Evolutionary conservation across 805 yeast genomes (phyloP).

Genomic region (Saccharomycopsis schoenii): DNA sequence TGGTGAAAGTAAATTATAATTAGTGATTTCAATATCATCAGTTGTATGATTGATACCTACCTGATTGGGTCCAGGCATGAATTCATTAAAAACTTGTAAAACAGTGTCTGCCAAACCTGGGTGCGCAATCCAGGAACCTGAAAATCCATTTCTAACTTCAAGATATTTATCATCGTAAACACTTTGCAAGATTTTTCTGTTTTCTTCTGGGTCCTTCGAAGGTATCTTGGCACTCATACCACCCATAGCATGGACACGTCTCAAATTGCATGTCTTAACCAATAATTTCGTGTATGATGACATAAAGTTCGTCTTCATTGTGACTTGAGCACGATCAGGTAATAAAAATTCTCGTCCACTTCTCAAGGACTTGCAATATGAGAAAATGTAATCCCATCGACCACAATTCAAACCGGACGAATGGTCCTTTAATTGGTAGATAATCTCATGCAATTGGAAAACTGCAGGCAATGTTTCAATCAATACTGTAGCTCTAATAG

Average conservation of each 20-base stretch:
- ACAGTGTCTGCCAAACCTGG: slow-evolving; percentile 62
- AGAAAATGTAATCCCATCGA: slow-evolving; percentile 70
- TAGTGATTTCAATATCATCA: slow-evolving; percentile 40
- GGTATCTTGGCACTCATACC: slow-evolving; percentile 78
- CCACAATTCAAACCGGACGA: slow-evolving; percentile 69
- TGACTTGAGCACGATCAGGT: slow-evolving; percentile 62
- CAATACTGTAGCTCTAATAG: slow-evolving; percentile 61
- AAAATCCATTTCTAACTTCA: slow-evolving; percentile 61
- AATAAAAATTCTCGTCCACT: slow-evolving; percentile 51
- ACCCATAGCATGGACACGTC: slow-evolving; percentile 71
- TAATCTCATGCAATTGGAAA: slow-evolving; percentile 71
- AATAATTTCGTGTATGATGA: slow-evolving; percentile 52
- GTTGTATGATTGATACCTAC: slow-evolving; percentile 31
- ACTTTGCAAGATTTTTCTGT: slow-evolving; percentile 55
- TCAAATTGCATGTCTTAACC: slow-evolving; percentile 58
- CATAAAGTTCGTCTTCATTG: slow-evolving; percentile 64
- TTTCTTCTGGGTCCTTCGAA: slow-evolving; percentile 55
- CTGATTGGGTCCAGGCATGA: slow-evolving; percentile 70
- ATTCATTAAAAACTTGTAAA: slow-evolving; percentile 57
- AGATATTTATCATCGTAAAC: slow-evolving; percentile 60
- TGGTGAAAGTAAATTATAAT: slow-evolving; percentile 53
- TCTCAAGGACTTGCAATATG: slow-evolving; percentile 56
- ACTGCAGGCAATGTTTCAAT: slow-evolving; percentile 67
- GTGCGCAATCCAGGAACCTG: slow-evolving; percentile 73
- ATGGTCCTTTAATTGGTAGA: slow-evolving; percentile 62